Percentiles rank a stretch among this genome's conserved stretches.
phyloP scores from a whole-genome alignment of 345 rosid species.

The Turritis glabra region DNA sequence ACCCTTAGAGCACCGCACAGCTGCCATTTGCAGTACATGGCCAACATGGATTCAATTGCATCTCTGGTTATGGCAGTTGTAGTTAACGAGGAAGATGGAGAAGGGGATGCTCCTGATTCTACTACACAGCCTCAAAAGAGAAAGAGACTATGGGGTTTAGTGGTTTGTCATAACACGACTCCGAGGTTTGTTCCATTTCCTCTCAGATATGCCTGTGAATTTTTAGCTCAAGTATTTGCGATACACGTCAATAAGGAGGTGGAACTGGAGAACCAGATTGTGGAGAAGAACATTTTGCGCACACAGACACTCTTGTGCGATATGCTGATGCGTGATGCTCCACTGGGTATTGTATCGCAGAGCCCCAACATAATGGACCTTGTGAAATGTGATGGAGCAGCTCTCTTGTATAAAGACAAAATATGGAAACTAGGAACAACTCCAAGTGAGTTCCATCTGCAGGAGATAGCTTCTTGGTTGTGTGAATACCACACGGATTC shows the following conservation, averaged over 20 bases:
- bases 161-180: constrained; percentile 84
- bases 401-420: constrained; percentile 66
- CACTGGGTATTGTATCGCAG: constrained; percentile 83
- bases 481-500: constrained; percentile 84
- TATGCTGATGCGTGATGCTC: constrained; percentile 95
- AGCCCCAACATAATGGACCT: constrained; percentile 91
- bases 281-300: constrained; percentile 87
- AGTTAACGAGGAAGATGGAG: constrained; percentile 79
- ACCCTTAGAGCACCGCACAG: constrained; percentile 91
- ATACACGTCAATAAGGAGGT: constrained; percentile 90
- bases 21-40: constrained; percentile 96
- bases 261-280: constrained; percentile 76
- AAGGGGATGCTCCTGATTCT: constrained; percentile 46
- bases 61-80: constrained; percentile 97
- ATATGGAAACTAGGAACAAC: constrained; percentile 70
- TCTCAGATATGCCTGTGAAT: constrained; percentile 94
- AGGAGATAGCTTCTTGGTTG: constrained; percentile 72
- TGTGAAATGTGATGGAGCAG: constrained; percentile 96
- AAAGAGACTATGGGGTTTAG: constrained; percentile 94
- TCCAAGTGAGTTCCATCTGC: constrained; percentile 72
- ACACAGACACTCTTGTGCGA: constrained; percentile 93
- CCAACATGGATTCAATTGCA: constrained; percentile 89
- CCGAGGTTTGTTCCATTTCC: constrained; percentile 97
- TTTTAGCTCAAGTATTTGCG: constrained; percentile 91
- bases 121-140: constrained; percentile 62